Evolutionary conservation across 441 rosid genomes (phyloP), one percentile per base, ranked within the genome.

Genomic region (Populus hybrid): DNA sequence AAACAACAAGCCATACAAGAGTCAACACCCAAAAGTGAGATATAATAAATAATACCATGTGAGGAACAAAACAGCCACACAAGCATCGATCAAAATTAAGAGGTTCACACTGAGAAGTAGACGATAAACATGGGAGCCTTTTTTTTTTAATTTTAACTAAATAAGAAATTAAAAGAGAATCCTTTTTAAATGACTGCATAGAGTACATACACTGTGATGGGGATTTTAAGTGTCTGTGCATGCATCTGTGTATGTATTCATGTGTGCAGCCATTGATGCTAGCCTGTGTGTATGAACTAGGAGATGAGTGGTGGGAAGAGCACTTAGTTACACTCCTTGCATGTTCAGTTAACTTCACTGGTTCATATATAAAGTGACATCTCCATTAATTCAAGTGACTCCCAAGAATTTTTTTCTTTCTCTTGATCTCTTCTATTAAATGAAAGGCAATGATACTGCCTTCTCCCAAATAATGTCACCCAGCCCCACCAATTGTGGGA

Each of bases 401-500:
- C 59, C 7, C 16, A 50, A 19, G 18, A 53, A 16, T 53, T 53
- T 12, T 12, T 53, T 6, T 18, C 2, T 30, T 30, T 30, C n/a
- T 53, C 61, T 53, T 53, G n/a, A n/a, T 53, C 73, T 40, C 64
- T 63, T 59, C 75, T 61, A 18, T 14, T 70, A 66, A 69, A 57
- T 9, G 26, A 66, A 66, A 28, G 50, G 50, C 14, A 42, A 42
- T 9, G 50, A 42, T 42, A 42, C 50, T 10, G 24, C 32, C 40
- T 70, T 14, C 26, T 65, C 36, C 36, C 38, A 61, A 69, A 71
- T 42, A 12, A 35, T 6, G 9, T 9, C 65, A n/a, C 32, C 26
- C 67, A 36, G 57, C 61, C 73, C 70, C 72, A 32, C 70, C 11
- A 53, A 42, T 28, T 34, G 38, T 0, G 2, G 16, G 28, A 14